A percentile compares a stretch with the other conserved stretches of the same genome.
Conservation (phyloP, 2,329 filamentous ascomycete species). For the Pseudocercospora vitis region DNA sequence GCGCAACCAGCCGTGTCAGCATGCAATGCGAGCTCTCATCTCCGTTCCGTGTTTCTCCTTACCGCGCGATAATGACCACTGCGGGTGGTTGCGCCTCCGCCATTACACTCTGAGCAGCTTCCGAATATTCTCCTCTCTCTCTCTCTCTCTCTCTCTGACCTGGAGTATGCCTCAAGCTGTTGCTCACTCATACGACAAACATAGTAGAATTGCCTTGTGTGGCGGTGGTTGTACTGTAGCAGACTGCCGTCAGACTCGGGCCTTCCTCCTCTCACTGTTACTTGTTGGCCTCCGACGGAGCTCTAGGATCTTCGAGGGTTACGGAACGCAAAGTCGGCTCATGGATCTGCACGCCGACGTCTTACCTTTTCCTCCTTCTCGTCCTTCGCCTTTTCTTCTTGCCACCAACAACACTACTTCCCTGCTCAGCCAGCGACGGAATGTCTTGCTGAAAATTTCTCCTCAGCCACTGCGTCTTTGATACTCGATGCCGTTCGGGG, state of each 20-base stretch:
- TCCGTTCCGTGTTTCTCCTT: constrained; percentile 23
- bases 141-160: neutral
- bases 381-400: neutral
- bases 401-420: neutral
- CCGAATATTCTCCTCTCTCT: neutral
- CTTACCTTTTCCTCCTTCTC: neutral
- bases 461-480: neutral
- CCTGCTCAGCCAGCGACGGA: neutral
- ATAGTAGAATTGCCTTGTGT: neutral
- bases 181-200: neutral
- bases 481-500: neutral
- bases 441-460: neutral
- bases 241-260: neutral
- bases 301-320: neutral
- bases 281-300: neutral
- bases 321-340: neutral
- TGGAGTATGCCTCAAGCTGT: too few relatives aligned
- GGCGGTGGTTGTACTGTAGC: neutral
- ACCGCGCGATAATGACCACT: constrained; percentile 54
- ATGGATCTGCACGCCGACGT: neutral
- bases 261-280: neutral
- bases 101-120: neutral
- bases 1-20: constrained; percentile 14
- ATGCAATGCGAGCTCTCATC: constrained; percentile 6
- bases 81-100: constrained; percentile 44